Percentiles rank a stretch among this genome's conserved stretches.
Evolutionary conservation across 1,139 yeast genomes (phyloP).

Genomic region (Scheffersomyces quercinus): DNA sequence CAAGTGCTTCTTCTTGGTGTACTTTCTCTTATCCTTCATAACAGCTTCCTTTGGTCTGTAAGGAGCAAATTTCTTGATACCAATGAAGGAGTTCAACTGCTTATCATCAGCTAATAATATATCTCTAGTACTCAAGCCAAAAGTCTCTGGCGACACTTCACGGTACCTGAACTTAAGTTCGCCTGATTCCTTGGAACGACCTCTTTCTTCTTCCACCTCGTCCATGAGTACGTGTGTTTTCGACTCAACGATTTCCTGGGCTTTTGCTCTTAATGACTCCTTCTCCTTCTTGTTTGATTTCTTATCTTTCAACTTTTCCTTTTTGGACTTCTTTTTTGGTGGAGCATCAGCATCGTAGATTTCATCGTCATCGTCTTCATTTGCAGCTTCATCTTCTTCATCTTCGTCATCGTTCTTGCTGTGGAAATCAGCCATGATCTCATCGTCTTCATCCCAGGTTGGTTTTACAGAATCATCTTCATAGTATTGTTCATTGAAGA

Average conservation of each 20-base stretch:
- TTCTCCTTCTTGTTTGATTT: constrained; percentile 64
- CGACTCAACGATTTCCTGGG: constrained; percentile 66
- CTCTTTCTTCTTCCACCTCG: constrained; percentile 66
- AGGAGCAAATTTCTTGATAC: constrained; percentile 91
- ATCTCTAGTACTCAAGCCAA: constrained; percentile 83
- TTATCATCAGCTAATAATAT: constrained; percentile 88
- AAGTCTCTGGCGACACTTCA: constrained; percentile 93
- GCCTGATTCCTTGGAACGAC: constrained; percentile 43
- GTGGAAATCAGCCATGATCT: constrained; percentile 24
- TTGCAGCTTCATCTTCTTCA: constrained; percentile 18
- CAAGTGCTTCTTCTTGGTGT: constrained; percentile 76
- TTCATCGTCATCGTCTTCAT: constrained; percentile 43
- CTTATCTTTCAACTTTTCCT: constrained; percentile 54
- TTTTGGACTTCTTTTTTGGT: constrained; percentile 43
- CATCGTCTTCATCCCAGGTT: constrained; percentile 35
- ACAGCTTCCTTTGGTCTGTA: constrained; percentile 76
- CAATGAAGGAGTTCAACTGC: constrained; percentile 78
- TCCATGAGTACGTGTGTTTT: constrained; percentile 49
- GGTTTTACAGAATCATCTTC: constrained; percentile 52
- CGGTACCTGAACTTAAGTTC: constrained; percentile 74
- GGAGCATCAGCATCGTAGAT: constrained; percentile 26
- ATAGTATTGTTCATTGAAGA: constrained; percentile 82
- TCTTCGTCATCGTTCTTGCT: constrained; percentile 11
- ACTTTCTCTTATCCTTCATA: constrained; percentile 79
- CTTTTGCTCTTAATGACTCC: constrained; percentile 60